These are phyloP conservation scores for Dimocarpus longan DNA, from an alignment of 345 rosid species.

Conservation along the genomic window DNA sequence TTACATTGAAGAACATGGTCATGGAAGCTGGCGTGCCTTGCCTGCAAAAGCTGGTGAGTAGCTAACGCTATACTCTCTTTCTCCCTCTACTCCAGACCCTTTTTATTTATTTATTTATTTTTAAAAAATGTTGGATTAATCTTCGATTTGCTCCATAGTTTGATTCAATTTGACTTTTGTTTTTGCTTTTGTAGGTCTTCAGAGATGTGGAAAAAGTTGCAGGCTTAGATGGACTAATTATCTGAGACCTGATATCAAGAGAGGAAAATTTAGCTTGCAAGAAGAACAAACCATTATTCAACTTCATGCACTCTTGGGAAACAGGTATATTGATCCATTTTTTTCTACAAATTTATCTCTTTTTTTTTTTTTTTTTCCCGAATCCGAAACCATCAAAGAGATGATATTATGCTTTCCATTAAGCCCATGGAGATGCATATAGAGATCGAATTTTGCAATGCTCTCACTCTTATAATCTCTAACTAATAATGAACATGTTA, in stretches of 20 bases:
- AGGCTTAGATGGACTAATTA: slow-evolving; percentile 96
- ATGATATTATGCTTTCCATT: too few species aligned
- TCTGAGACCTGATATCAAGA: slow-evolving; percentile 86
- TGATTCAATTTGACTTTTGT: not conserved
- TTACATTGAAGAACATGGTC: slow-evolving; percentile 88
- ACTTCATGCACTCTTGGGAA: slow-evolving; percentile 94
- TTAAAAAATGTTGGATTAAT: not conserved
- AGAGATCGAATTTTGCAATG: too few species aligned
- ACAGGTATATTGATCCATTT: slow-evolving; percentile 50
- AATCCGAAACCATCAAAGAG: not conserved
- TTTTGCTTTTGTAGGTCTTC: slow-evolving; percentile 52
- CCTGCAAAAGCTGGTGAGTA: slow-evolving; percentile 81
- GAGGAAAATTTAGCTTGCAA: slow-evolving; percentile 89
- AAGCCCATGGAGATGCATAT: too few species aligned
- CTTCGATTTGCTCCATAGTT: not conserved
- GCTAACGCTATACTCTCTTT: slow-evolving; percentile 9
- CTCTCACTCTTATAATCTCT: too few species aligned
- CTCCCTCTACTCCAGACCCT: not conserved
- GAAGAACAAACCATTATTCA: slow-evolving; percentile 96
- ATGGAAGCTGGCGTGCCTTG: slow-evolving; percentile 94
- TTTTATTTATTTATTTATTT: slow-evolving; percentile 8
- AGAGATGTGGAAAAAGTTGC: slow-evolving; percentile 94
- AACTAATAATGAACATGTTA: too few species aligned
- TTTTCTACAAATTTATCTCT: too few species aligned
- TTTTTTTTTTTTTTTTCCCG: too few species aligned